Conservation (phyloP, 106 monocot species). For the Allium sativum region DNA sequence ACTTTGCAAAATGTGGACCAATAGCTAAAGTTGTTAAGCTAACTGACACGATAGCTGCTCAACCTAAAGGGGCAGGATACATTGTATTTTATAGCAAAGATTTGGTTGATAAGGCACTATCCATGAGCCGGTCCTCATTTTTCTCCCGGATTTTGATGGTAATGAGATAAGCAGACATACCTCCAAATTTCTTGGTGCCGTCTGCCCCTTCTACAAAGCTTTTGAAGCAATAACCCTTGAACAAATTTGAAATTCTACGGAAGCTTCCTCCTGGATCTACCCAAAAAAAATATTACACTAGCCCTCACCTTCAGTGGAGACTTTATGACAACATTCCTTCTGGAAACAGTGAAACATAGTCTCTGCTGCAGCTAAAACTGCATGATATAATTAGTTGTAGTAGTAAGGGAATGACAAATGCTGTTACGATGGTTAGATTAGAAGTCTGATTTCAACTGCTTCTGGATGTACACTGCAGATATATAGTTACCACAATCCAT, state of each 20-base stretch:
- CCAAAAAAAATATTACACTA: conserved; percentile 6
- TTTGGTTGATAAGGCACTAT: conserved; percentile 59
- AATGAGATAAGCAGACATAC: conserved; percentile 37
- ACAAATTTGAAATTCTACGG: conserved; percentile 7
- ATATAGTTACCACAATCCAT: too few species aligned
- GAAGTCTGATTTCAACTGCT: too few species aligned
- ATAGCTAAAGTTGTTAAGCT: conserved; percentile 46
- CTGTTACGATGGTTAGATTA: neutral
- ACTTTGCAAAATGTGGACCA: conserved; percentile 61
- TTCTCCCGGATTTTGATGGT: conserved; percentile 64
- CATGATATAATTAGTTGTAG: neutral
- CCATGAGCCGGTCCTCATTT: conserved; percentile 61
- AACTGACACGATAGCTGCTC: conserved; percentile 49
- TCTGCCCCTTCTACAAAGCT: conserved; percentile 14
- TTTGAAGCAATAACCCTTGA: conserved; percentile 1
- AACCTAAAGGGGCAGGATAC: conserved; percentile 70
- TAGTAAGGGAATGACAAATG: neutral
- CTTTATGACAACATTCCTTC: conserved; percentile 16
- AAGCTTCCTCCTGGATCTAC: neutral
- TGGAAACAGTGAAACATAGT: neutral
- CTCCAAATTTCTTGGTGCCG: conserved; percentile 38
- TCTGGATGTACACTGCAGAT: too few species aligned
- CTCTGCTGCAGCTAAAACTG: conserved; percentile 4
- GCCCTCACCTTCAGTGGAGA: conserved; percentile 48
- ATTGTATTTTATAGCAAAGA: conserved; percentile 62